Base-by-base conservation (phyloP, 1,139 yeast species). In the Citeromyces siamensis region DNA sequence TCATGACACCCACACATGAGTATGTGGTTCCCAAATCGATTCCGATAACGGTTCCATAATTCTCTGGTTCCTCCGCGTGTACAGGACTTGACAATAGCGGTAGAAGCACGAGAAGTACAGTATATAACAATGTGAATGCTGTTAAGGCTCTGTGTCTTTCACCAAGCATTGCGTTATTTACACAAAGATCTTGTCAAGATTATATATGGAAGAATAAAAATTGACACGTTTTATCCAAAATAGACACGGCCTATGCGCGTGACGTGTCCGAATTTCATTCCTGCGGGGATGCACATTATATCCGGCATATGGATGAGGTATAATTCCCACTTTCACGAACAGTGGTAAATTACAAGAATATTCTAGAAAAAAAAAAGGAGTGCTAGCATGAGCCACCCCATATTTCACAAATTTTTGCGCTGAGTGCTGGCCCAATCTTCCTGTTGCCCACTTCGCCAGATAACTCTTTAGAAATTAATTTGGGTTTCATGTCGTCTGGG, bases 1-100 rank as follows among this genome's bases (percentile, higher is more conserved):
- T 80, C 94, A 85, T 83, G 35, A 83, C 94, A 55, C 94, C 95
- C 36, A 85, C 95, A 74, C 95, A 85, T 6, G 95, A 84, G 64
- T 84, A 84, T 35, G 95, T 84, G 37, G 84, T 76, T 52, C 95
- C 95, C 59, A 86, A 72, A 68, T 81, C 93, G 46, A 81, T 81
- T 58, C 93, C 93, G 51, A 81, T 80, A 33, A 80, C 90, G 5
- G 88, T 79, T 49, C 88, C 90, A 47, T 79, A 80, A 50, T 59
- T 68, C 38, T 75, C 81, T 14, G 64, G 59, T 28, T 67, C 69
- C 36, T 63, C 76, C 21, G 64, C 65, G 32, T 56, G 60, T 40
- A 69, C 68, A 35, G 66, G 55, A 32, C 54, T 53, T 13, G 12
- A 26, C 39, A 71, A 58, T 45, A 77, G 64, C 22, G 93, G 93